Conservation (phyloP, 495 filamentous ascomycete genomes). For the Cairneyella variabilis region DNA sequence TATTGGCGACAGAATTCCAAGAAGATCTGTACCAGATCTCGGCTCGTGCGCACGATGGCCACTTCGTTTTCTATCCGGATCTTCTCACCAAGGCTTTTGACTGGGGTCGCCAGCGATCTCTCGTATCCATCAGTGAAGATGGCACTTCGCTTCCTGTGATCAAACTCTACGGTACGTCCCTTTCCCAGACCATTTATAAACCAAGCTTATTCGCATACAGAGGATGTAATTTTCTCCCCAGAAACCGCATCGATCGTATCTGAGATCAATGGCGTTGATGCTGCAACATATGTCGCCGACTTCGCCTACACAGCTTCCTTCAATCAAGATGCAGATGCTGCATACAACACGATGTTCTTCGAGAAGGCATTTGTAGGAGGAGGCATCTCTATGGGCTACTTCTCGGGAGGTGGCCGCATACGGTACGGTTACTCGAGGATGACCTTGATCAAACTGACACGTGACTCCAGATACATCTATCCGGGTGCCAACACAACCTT, state of each 20-base stretch:
- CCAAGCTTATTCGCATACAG: slow-evolving; percentile 3
- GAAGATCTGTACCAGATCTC: slow-evolving; percentile 36
- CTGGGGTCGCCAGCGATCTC: slow-evolving; percentile 29
- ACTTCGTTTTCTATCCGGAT: slow-evolving; percentile 40
- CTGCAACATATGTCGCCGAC: slow-evolving; percentile 19
- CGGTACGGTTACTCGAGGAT: slow-evolving; percentile 2
- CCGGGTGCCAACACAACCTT: slow-evolving; percentile 36
- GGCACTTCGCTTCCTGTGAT: slow-evolving; percentile 33
- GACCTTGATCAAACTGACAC: background rate
- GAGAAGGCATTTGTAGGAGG: slow-evolving; percentile 19
- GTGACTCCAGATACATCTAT: slow-evolving; percentile 30
- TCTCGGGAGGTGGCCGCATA: slow-evolving; percentile 19
- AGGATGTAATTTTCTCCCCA: slow-evolving; percentile 19
- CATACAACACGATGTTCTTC: slow-evolving; percentile 44
- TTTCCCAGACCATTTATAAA: background rate
- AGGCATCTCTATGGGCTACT: slow-evolving; percentile 33
- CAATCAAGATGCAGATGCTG: slow-evolving; percentile 40
- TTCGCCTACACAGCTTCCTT: slow-evolving; percentile 21
- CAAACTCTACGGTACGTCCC: slow-evolving; percentile 30
- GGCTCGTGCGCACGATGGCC: slow-evolving; percentile 40
- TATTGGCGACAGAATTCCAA: slow-evolving; percentile 32
- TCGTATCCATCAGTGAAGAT: slow-evolving; percentile 39
- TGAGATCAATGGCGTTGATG: slow-evolving; percentile 26
- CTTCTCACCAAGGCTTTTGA: slow-evolving; percentile 34
- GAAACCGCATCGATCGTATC: slow-evolving; percentile 20